Evolutionary conservation across 345 rosid species (phyloP), one percentile per base, ranked within the genome.

Genomic region (Leavenworthia alabamica): DNA sequence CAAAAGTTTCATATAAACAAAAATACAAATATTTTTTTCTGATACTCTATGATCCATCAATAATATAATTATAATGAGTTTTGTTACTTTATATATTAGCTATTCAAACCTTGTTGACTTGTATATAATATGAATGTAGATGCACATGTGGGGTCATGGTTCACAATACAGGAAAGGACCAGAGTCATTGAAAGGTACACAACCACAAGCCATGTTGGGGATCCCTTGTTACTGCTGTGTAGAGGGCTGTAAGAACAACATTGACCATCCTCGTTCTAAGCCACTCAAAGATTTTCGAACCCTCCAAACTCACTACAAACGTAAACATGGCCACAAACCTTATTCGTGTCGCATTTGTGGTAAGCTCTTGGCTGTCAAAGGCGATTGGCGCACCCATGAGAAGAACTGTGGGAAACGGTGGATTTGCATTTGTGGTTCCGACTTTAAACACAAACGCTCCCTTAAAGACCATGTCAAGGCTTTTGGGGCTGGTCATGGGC

Each of bases 91-190:
- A 6, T 46, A 12, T 26, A 10, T 14, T n/a, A 52, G 7, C 7
- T 53, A 35, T 23, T 8, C 5, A 41, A 61, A 53, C 16, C 11
- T 7, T n/a, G n/a, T n/a, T n/a, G n/a, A n/a, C n/a, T n/a, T n/a
- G n/a, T n/a, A n/a, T n/a, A n/a, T n/a, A n/a, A n/a, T n/a, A 46
- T 27, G 39, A 43, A 46, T 56, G 56, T 75, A 82, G 94, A 90
- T 90, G 94, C 97, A 88, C 73, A 81, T 88, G 91, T 90, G 97
- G 97, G 97, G 97, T 2, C 97, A 90, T 26, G 94, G 96, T 60
- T n/a, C 96, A 24, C 89, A 88, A 54, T 88, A 85, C 57, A 75
- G 97, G 1, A 77, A 74, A 64, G 93, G 97, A 6, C 81, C 96
- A 0, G 87, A 83, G 33, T 87, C 90, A 1, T 73, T 88, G 4